Percentiles rank a stretch among this genome's conserved stretches.
These are phyloP conservation scores for Lecanicillium sp. DNA, from an alignment of 2,329 filamentous ascomycete genomes.

Conservation along the genomic window DNA sequence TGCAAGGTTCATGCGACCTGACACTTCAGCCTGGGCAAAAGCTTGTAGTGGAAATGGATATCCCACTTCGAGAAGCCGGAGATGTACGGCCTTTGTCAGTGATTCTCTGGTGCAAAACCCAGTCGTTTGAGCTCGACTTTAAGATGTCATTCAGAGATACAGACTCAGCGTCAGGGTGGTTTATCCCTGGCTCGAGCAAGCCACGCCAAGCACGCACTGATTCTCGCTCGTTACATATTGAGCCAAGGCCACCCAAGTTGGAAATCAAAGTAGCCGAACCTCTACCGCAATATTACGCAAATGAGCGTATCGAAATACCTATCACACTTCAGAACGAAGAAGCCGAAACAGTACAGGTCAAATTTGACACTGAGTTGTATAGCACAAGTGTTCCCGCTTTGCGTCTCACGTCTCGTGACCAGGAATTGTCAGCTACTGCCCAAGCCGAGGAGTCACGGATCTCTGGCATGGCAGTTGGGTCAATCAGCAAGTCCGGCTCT, in stretches of 20 bases:
- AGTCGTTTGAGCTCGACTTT: conserved; percentile 60
- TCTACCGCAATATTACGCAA: conserved; percentile 70
- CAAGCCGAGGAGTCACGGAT: conserved; percentile 32
- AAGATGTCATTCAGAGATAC: conserved; percentile 43
- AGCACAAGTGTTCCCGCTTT: conserved; percentile 46
- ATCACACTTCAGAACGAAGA: conserved; percentile 75
- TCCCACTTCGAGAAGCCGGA: conserved; percentile 75
- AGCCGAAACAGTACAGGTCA: conserved; percentile 66
- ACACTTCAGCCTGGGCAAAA: conserved; percentile 58
- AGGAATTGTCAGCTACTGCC: conserved; percentile 23
- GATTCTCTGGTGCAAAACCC: conserved; percentile 52
- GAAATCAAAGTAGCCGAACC: conserved; percentile 59
- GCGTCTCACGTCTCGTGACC: conserved; percentile 28
- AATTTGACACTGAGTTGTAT: conserved; percentile 59
- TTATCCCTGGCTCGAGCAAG: conserved; percentile 31
- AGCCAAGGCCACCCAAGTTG: conserved; percentile 88
- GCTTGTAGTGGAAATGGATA: conserved; percentile 61
- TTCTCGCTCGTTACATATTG: conserved; percentile 56
- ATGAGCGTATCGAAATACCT: conserved; percentile 63
- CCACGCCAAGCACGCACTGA: conserved; percentile 40
- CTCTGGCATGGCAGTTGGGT: conserved; percentile 33
- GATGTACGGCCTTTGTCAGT: conserved; percentile 59
- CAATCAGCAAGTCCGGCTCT: conserved; percentile 37
- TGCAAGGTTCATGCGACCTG: conserved; percentile 54
- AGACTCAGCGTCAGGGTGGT: conserved; percentile 40